Conservation (phyloP, 208 protist genomes). For the Balamuthia mandrillaris region DNA sequence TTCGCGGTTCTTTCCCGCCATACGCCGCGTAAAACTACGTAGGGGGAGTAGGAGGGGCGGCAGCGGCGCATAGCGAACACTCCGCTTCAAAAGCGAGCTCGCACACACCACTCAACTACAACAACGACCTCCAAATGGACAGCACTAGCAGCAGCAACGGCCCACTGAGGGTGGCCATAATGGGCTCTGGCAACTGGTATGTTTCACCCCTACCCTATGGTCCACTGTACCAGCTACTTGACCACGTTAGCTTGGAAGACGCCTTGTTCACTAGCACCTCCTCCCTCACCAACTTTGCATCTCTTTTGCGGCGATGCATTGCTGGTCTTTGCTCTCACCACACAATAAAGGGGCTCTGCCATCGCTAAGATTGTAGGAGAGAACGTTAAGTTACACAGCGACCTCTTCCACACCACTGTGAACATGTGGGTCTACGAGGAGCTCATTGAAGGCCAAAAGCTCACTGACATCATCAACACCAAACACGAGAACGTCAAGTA, state of each 20-base stretch:
- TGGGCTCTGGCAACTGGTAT: conserved; percentile 72
- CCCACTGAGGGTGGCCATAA: conserved; percentile 50
- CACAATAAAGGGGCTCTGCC: conserved; percentile 53
- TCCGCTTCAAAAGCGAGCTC: too few species aligned
- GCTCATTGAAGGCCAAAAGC: conserved; percentile 52
- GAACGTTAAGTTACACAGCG: conserved; percentile 33
- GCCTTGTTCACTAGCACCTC: background rate
- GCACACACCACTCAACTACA: too few species aligned
- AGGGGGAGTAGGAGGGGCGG: too few species aligned
- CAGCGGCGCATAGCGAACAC: too few species aligned
- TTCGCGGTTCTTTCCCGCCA: too few species aligned
- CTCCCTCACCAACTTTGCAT: background rate
- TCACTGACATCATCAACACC: conserved; percentile 69
- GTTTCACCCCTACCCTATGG: background rate
- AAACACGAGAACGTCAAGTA: conserved; percentile 72
- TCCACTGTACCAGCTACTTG: background rate
- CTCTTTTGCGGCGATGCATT: too few species aligned
- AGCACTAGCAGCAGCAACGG: too few species aligned
- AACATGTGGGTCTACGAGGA: conserved; percentile 64
- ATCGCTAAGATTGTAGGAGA: conserved; percentile 65
- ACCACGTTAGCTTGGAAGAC: background rate
- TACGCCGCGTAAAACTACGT: too few species aligned
- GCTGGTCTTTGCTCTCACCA: too few species aligned
- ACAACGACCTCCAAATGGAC: too few species aligned
- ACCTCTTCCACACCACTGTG: conserved; percentile 35